Evolutionary conservation across 2,329 filamentous ascomycete genomes (phyloP).

Genomic region (Colletotrichum melonis): DNA sequence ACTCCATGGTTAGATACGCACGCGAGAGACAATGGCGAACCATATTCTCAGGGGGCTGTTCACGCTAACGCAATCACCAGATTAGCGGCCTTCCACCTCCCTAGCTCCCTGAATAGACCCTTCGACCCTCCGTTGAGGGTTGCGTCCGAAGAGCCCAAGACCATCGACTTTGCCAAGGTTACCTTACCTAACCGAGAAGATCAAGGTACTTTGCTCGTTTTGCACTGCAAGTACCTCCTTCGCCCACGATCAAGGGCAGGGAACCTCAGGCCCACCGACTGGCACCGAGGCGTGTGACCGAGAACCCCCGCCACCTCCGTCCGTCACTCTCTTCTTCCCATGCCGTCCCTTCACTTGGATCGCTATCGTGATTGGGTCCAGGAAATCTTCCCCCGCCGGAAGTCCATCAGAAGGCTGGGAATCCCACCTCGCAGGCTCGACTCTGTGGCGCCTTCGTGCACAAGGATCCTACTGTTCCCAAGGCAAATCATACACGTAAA

Average conservation of each 20-base stretch:
- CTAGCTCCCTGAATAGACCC: slow-evolving; percentile 11
- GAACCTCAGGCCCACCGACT: not conserved
- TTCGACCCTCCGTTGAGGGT: not conserved
- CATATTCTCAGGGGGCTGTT: slow-evolving; percentile 17
- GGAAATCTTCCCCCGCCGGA: not conserved
- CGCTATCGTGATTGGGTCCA: not conserved
- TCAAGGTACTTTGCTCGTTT: not conserved
- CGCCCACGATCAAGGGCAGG: not conserved
- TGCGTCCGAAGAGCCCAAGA: not conserved
- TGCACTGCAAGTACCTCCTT: not conserved
- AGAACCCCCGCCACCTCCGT: not conserved
- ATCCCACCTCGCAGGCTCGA: not conserved
- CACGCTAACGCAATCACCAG: slow-evolving; percentile 21
- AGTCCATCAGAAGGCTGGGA: slow-evolving; percentile 3
- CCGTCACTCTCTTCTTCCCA: not conserved
- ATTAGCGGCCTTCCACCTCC: slow-evolving; percentile 1
- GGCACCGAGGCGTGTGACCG: not conserved
- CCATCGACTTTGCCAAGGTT: not conserved
- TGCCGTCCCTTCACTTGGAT: not conserved
- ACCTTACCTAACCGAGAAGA: not conserved
- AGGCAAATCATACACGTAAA: not conserved
- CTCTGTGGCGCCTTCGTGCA: not conserved
- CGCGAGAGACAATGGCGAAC: slow-evolving; percentile 10
- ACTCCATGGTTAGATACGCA: not conserved
- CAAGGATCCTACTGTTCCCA: not conserved